Evolutionary conservation across 129 eudicot species (phyloP).

Genomic region (Lactuca sativa): DNA sequence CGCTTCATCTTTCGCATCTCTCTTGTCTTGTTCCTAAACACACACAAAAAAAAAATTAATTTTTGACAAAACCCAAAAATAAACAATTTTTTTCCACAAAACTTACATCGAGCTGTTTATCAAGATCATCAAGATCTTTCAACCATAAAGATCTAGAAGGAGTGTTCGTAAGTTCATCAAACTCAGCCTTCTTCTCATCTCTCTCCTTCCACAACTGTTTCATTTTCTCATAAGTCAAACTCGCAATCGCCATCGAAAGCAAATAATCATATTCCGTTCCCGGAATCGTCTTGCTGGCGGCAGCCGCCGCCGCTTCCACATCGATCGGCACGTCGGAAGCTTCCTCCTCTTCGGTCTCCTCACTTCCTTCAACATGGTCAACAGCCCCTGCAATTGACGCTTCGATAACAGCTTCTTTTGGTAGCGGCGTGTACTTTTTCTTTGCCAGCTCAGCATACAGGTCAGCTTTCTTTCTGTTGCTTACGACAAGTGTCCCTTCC

Average conservation of each 20-base stretch:
- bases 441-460: slow-evolving; percentile 61
- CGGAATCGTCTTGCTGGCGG: slow-evolving; percentile 30
- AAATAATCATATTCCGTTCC: slow-evolving; percentile 80
- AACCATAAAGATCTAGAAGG: slow-evolving; percentile 61
- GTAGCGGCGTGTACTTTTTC: slow-evolving; percentile 77
- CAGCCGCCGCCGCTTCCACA: slow-evolving; percentile 30
- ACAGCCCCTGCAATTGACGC: slow-evolving; percentile 58
- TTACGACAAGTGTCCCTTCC: slow-evolving; percentile 64
- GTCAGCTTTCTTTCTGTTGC: slow-evolving; percentile 75
- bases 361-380: slow-evolving; percentile 61
- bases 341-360: slow-evolving; percentile 35
- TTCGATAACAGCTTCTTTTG: slow-evolving; percentile 52
- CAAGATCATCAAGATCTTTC: slow-evolving; percentile 79
- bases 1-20: slow-evolving; percentile 53
- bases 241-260: slow-evolving; percentile 71
- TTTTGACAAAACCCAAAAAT: not conserved
- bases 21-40: slow-evolving; percentile 59
- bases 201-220: slow-evolving; percentile 54
- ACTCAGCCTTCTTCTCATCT: slow-evolving; percentile 51
- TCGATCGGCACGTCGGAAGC: not conserved
- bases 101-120: slow-evolving; percentile 67
- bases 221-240: slow-evolving; percentile 73
- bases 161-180: slow-evolving; percentile 55
- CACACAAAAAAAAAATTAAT: not conserved
- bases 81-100: not conserved